Percentiles rank a stretch among this genome's conserved stretches.
These are phyloP conservation scores for Chaetomiaceae sp. DNA, from an alignment of 2,329 filamentous ascomycete species.

Conservation along the genomic window DNA sequence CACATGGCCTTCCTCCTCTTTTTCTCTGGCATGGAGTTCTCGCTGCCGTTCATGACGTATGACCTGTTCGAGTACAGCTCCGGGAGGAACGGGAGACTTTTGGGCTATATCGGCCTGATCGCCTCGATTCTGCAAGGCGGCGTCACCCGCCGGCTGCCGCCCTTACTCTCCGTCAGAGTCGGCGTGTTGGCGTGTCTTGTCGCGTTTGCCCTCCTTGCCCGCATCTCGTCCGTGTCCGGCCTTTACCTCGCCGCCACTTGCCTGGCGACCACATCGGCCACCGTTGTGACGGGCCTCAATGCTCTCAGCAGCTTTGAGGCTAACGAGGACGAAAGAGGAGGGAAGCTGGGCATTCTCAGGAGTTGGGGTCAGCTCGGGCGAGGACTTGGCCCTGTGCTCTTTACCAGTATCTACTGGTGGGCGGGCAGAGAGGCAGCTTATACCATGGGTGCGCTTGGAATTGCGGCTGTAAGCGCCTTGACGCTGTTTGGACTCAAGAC, in stretches of 20 bases:
- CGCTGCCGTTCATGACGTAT: constrained; percentile 94
- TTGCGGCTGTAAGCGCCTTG: constrained; percentile 66
- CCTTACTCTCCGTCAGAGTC: constrained; percentile 71
- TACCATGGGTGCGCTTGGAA: constrained; percentile 71
- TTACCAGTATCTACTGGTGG: constrained; percentile 98
- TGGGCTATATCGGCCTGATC: constrained; percentile 87
- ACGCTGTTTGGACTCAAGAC: constrained; percentile 70
- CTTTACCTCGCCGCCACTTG: constrained; percentile 81
- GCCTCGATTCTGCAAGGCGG: constrained; percentile 90
- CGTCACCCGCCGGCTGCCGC: constrained; percentile 80
- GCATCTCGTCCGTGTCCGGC: constrained; percentile 60
- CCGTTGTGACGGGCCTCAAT: constrained; percentile 91
- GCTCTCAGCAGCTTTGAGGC: constrained; percentile 90
- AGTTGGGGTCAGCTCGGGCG: constrained; percentile 82
- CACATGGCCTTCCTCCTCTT: constrained; percentile 93
- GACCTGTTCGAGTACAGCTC: constrained; percentile 83
- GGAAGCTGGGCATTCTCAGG: constrained; percentile 78
- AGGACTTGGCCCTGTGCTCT: constrained; percentile 79
- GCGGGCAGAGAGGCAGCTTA: constrained; percentile 86
- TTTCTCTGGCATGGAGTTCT: constrained; percentile 98
- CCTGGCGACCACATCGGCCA: constrained; percentile 85
- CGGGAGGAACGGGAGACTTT: constrained; percentile 73
- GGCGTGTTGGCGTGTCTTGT: constrained; percentile 73
- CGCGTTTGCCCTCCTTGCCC: constrained; percentile 75
- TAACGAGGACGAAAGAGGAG: constrained; percentile 70